Base-by-base conservation (phyloP, 148 eudicot genomes). In the Selenicereus undatus region DNA sequence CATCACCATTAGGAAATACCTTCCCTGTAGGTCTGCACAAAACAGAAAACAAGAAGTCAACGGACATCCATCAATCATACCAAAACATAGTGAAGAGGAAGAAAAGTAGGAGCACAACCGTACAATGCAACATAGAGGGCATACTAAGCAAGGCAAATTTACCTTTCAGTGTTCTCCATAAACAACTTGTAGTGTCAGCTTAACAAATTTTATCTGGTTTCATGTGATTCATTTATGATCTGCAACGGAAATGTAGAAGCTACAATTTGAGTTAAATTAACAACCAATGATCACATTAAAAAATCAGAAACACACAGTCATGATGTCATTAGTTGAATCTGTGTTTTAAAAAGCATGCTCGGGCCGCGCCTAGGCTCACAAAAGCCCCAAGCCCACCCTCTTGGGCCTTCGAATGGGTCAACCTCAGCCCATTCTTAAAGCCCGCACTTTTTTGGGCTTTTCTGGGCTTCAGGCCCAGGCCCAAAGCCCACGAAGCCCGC, bases 1-100 rank as follows among this genome's bases (percentile, higher is more conserved):
- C 82, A 86, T 97, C 98, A 4, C 94, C 96, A 82, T 89, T 90
- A 48, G 87, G 65, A 75, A 93, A 87, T 36, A 89, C 83, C 83
- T 91, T 90, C 76, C 83, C 88, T 32, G 39, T 70, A 68, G 68
- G 74, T 80, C 90, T 90, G 68, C 32, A 27, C 82, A 66, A 79
- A 66, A 78, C 60, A 74, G 51, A 9, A 65, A 83, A 79, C 50
- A 60, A 21, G 16, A 66, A n/a, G 77, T 64, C 45, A 74, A 4
- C 29, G 71, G 26, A 71, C 20, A 56, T 1, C 32, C 51, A 76
- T 26, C 22, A 62, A 76, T 26, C 27, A 20, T 24, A 75, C 5
- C 14, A 12, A 58, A 26, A 26, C 27, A 32, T 16, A 14, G 50
- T 30, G 36, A 51, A 78, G 20, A 54, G 62, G 27, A 75, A 39